Evolutionary conservation across 1,284 basidiomycete genomes (phyloP), one percentile per base, ranked within the genome.

Genomic region (Sanghuangporus sanghuang): DNA sequence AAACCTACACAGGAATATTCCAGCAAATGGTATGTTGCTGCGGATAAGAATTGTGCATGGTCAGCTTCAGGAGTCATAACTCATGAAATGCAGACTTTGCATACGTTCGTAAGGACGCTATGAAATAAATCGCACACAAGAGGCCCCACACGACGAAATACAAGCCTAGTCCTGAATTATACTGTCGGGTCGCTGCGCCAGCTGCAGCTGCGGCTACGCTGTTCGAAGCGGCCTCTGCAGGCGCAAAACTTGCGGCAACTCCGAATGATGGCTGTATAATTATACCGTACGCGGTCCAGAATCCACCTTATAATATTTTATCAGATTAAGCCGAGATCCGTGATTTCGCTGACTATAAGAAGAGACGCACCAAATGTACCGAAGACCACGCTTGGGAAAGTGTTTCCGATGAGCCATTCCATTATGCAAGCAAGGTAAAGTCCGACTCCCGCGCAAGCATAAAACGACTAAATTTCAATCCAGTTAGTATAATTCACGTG

Each of bases 381-480:
- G 48, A 69, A 69, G 6, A 69, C 67, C n/a, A 69, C 68, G 52
- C 64, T 63, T 14, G 66, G 67, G 56, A 68, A 69, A 32, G 68
- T 69, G 36, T 69, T 69, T 46, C 68, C 68, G 6, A 67, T 62
- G 5, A 65, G 23, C 66, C 65, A 69, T 61, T 69, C 68, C 52
- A 69, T 58, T 52, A 69, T 67, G 18, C 59, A 64, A 21, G 64
- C 63, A 16, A 68, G 48, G 38, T 64, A 69, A 36, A 69, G 66
- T 52, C 68, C 68, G 14, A 68, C 46, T 8, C 67, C 64, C 18
- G 67, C 68, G 57, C 67, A 67, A 1, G 53, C 68, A 21, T 68
- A 69, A 21, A 68, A 68, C 21, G 67, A 58, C 68, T 69, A 35
- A 12, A 48, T 32, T 23, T 57, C 7, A 35, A 49, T 40, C 23